These are phyloP conservation scores for Macrolepiota dolichaula DNA, from an alignment of 768 basidiomycete genomes.

Conservation along the genomic window DNA sequence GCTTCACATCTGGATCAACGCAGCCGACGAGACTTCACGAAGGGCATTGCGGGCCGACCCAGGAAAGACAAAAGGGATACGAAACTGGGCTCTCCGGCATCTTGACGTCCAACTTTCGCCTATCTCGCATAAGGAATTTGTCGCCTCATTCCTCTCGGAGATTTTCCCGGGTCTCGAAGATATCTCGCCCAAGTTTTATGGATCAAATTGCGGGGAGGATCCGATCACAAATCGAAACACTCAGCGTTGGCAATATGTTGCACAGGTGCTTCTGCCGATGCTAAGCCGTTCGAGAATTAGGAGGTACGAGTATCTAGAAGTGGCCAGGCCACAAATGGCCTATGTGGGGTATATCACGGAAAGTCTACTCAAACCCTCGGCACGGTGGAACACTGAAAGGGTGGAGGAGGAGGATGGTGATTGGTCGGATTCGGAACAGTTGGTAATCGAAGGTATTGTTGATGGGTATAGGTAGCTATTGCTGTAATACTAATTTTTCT, in stretches of 20 bases:
- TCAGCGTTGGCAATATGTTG: neutral
- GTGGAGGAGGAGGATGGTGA: too few species aligned
- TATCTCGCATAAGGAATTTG: neutral
- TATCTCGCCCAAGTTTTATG: neutral
- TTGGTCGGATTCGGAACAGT: too few species aligned
- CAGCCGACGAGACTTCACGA: neutral
- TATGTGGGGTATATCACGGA: too few species aligned
- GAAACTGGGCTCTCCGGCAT: neutral
- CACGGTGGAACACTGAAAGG: too few species aligned
- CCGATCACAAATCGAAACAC: neutral
- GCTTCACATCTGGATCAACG: neutral
- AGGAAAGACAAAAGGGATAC: neutral
- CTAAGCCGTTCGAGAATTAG: neutral
- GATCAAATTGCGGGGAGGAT: neutral
- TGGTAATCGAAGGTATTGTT: too few species aligned
- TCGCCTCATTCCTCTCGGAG: neutral
- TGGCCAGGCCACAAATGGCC: too few species aligned
- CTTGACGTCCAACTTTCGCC: neutral
- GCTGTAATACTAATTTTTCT: too few species aligned
- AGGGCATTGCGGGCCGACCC: neutral
- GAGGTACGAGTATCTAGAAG: too few species aligned
- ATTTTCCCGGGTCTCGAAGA: neutral
- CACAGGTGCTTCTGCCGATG: neutral
- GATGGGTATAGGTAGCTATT: too few species aligned
- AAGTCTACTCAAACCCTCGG: too few species aligned